A percentile compares a stretch with the other conserved stretches of the same genome.
These are phyloP conservation scores for Bimuria novae-zelandiae DNA, from an alignment of 2,329 filamentous ascomycete species.

Conservation along the genomic window DNA sequence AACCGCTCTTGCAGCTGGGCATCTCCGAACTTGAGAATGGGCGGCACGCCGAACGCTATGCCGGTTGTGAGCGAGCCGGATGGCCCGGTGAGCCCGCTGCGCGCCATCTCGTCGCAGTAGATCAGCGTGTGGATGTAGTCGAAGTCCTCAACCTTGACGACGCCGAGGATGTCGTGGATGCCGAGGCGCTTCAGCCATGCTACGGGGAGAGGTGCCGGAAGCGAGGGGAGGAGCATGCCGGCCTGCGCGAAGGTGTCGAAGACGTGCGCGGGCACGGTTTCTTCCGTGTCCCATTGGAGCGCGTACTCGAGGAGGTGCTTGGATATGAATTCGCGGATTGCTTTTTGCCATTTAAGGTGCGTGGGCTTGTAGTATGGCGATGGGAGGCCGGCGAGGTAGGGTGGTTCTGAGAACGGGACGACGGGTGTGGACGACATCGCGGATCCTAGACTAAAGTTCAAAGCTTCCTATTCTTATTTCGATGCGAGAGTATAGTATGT, in stretches of 20 bases:
- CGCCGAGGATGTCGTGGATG: conserved; percentile 68
- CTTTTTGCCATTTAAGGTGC: conserved; percentile 69
- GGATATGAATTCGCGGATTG: conserved; percentile 67
- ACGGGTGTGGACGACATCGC: conserved; percentile 38
- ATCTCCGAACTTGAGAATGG: conserved; percentile 69
- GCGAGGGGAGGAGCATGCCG: conserved; percentile 71
- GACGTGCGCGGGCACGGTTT: conserved; percentile 66
- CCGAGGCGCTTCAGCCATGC: conserved; percentile 69
- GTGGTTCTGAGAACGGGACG: conserved; percentile 73
- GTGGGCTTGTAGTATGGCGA: conserved; percentile 72
- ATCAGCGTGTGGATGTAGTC: conserved; percentile 73
- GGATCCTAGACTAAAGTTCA: background rate
- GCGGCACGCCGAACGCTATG: conserved; percentile 72
- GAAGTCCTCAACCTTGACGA: conserved; percentile 72
- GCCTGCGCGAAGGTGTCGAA: conserved; percentile 67
- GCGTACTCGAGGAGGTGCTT: conserved; percentile 66
- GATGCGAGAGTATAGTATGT: background rate
- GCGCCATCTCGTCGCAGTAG: conserved; percentile 69
- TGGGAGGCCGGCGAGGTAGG: conserved; percentile 71
- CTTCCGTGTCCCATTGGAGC: conserved; percentile 71
- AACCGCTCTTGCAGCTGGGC: conserved; percentile 64
- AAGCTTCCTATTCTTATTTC: background rate
- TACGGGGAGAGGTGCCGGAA: conserved; percentile 71
- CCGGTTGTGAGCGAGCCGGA: conserved; percentile 68
- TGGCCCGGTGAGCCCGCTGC: conserved; percentile 68